Evolutionary conservation across 2,329 filamentous ascomycete species (phyloP), one percentile per base, ranked within the genome.

Genomic region (Claviceps purpurea): DNA sequence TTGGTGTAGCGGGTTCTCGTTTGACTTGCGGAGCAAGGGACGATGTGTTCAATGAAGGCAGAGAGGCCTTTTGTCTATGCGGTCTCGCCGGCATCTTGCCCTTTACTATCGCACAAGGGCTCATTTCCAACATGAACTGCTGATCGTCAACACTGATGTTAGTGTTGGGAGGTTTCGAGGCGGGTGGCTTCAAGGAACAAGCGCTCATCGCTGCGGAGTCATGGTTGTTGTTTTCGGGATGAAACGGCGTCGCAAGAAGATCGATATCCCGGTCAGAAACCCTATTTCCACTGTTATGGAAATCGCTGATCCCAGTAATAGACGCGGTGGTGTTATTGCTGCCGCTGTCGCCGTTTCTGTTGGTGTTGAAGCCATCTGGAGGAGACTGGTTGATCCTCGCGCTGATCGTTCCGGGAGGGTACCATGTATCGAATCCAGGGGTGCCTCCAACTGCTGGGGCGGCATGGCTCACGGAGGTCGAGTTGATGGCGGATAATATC

Each of bases 101-200:
- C 52, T 68, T 68, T n/a, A 57, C 56, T 41, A 63, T 66, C 22
- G 60, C 56, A 16, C 54, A 55, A 4, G 63, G 60, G 52, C 66
- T 66, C 51, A 68, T 61, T 51, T 70, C 67, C 50, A 69, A 55
- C 26, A 69, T 65, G 47, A 69, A 63, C 52, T 34, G 30, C 30
- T 70, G 68, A 49, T 60, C 68, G 14, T 61, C 61, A 24, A 57
- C 55, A 47, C 61, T 64, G 51, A 69, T 60, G 34, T 64, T 59
- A 11, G 69, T 65, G 54, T 71, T 72, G 10, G 67, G 65, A 38
- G 65, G 68, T 37, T 68, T 65, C 30, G 69, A 68, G 10, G 69
- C 59, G 1, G 69, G 68, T 6, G 70, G 70, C 49, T 66, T 68
- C 50, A 64, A 66, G 54, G 65, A 68, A 16, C 62, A 60, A 6